phyloP scores from a whole-genome alignment of 2,329 filamentous ascomycete species.

The Juglanconis juglandina region DNA sequence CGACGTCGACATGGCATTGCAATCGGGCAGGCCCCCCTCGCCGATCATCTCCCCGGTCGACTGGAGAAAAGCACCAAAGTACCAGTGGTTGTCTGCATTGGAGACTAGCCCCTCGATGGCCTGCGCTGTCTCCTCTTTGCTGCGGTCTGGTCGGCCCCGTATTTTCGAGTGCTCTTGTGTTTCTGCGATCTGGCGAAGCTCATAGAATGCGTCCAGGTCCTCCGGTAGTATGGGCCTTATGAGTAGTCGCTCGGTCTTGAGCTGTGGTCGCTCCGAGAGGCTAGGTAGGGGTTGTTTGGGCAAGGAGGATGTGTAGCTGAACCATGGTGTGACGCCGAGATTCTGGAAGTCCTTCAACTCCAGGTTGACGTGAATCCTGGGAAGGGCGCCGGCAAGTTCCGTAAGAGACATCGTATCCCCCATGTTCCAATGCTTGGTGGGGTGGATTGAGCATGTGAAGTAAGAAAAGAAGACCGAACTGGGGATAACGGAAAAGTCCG shows the following conservation, averaged over 20 bases:
- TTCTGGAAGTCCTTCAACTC: not conserved
- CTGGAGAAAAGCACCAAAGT: conserved; percentile 25
- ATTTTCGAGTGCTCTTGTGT: conserved; percentile 9
- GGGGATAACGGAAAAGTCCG: too few species aligned
- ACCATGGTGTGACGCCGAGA: conserved; percentile 6
- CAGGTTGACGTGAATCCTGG: not conserved
- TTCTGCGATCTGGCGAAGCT: conserved; percentile 11
- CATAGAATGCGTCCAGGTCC: conserved; percentile 18
- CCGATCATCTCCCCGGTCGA: conserved; percentile 27
- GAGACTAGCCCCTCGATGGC: conserved; percentile 2
- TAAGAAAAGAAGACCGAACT: too few species aligned
- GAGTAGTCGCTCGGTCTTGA: conserved; percentile 17
- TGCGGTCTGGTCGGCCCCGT: conserved; percentile 13
- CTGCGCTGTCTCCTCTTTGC: conserved; percentile 10
- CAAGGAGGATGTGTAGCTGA: conserved; percentile 7
- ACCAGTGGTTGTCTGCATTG: conserved; percentile 17
- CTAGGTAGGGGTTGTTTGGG: conserved; percentile 10
- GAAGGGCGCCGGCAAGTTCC: not conserved
- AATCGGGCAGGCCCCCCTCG: conserved; percentile 24
- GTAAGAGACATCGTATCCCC: not conserved
- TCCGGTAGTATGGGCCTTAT: conserved; percentile 11
- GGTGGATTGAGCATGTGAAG: too few species aligned
- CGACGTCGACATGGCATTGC: conserved; percentile 9
- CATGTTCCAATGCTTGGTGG: not conserved
- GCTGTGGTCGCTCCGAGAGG: not conserved